A percentile compares a stretch with the other conserved stretches of the same genome.
Conservation (phyloP, 2,329 filamentous ascomycete genomes). For the Fusarium bactridioides region DNA sequence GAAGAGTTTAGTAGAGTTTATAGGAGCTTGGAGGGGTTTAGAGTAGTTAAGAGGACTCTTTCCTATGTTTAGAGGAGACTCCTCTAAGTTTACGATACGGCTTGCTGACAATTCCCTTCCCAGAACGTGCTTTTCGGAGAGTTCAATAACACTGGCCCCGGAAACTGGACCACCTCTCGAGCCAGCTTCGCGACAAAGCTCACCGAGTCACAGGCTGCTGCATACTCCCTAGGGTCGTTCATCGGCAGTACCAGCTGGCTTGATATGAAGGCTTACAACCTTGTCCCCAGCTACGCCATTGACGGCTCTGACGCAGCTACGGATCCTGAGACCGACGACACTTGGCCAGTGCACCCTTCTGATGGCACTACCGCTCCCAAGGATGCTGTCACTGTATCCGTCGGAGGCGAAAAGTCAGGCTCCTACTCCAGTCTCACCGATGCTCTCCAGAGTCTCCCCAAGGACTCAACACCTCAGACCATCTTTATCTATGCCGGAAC, state of each 20-base stretch:
- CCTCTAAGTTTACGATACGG: too few relatives aligned
- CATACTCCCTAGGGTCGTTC: conserved; percentile 28
- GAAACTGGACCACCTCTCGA: conserved; percentile 33
- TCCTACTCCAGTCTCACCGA: conserved; percentile 43
- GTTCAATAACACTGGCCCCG: conserved; percentile 63
- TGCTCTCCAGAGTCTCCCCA: conserved; percentile 44
- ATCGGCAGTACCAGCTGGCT: conserved; percentile 36
- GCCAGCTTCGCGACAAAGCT: conserved; percentile 35
- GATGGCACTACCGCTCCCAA: conserved; percentile 51
- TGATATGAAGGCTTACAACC: conserved; percentile 37
- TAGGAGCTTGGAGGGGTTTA: too few relatives aligned
- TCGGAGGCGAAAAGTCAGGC: conserved; percentile 33
- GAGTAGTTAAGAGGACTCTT: too few relatives aligned
- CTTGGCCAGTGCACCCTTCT: conserved; percentile 43
- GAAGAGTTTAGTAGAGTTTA: rapidly evolving
- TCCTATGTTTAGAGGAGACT: too few relatives aligned
- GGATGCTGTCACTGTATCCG: conserved; percentile 53
- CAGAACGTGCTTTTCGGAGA: conserved; percentile 62
- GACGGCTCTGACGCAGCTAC: conserved; percentile 11
- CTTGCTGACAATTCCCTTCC: not conserved
- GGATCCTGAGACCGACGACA: conserved; percentile 6
- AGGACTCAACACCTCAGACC: conserved; percentile 48
- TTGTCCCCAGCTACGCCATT: conserved; percentile 33
- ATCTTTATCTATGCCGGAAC: conserved; percentile 55
- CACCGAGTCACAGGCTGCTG: conserved; percentile 26